A percentile compares a stretch with the other conserved stretches of the same genome.
Conservation (phyloP, 2,329 filamentous ascomycete species). For the Calonectria naviculata region DNA sequence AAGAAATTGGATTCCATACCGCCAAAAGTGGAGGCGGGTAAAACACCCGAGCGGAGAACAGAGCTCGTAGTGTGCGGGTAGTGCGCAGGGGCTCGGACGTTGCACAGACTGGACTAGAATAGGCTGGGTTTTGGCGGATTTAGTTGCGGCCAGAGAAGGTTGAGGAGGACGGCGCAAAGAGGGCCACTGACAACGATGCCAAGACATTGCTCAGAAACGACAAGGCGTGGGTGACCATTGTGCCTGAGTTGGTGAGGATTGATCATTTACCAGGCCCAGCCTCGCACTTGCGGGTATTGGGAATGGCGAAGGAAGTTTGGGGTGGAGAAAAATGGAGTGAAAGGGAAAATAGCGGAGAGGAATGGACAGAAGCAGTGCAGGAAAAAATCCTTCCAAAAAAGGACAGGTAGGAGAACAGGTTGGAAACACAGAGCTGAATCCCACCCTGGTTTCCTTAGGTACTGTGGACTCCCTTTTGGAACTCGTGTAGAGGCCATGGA, state of each 20-base stretch:
- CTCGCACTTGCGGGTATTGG: neutral
- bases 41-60: conserved; percentile 10
- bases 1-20: neutral
- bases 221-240: neutral
- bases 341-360: neutral
- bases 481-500: neutral
- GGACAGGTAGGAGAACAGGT: neutral
- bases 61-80: neutral
- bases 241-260: neutral
- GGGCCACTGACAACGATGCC: neutral
- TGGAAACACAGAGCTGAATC: neutral
- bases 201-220: neutral
- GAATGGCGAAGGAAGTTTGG: neutral
- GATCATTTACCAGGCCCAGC: too few species aligned
- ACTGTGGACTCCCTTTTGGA: neutral
- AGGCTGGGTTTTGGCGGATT: neutral
- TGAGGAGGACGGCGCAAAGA: neutral
- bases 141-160: neutral
- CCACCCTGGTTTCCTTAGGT: neutral
- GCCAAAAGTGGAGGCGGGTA: conserved; percentile 18
- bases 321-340: neutral
- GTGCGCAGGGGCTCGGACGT: neutral
- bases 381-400: too few species aligned
- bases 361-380: neutral
- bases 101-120: conserved; percentile 5